These are phyloP conservation scores for Solanum chacoense DNA, from an alignment of 305 asterid genomes.

Conservation along the genomic window DNA sequence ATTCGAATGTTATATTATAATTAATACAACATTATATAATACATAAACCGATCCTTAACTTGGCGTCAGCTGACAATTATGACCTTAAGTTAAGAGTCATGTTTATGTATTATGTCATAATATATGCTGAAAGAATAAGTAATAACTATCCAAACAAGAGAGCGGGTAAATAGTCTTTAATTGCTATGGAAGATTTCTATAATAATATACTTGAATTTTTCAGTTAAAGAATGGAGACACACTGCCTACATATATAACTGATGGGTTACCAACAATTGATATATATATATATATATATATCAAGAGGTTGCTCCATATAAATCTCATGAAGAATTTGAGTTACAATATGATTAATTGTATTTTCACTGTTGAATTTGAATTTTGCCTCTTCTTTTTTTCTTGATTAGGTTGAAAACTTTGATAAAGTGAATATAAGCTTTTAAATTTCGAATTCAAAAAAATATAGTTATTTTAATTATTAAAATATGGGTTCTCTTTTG, in stretches of 20 bases:
- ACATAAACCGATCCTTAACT: too few relatives aligned
- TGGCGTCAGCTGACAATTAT: too few relatives aligned
- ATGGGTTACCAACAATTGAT: background rate
- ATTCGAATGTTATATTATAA: too few relatives aligned
- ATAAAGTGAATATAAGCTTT: background rate
- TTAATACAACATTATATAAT: too few relatives aligned
- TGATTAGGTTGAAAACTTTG: background rate
- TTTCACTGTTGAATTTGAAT: background rate
- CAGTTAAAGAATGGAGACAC: background rate
- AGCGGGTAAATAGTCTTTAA: background rate
- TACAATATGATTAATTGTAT: background rate
- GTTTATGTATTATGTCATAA: too few relatives aligned
- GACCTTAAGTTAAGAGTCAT: too few relatives aligned
- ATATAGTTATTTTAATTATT: background rate
- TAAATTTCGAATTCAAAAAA: background rate
- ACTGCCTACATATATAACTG: background rate
- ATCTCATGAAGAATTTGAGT: background rate
- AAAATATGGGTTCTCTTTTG: background rate
- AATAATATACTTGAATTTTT: background rate
- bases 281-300: background rate
- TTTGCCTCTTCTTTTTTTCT: background rate
- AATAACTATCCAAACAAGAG: background rate
- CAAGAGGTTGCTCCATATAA: background rate
- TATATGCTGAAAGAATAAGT: background rate
- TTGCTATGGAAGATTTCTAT: background rate